Conservation (phyloP, 2,329 filamentous ascomycete species). For the Leptographium lundbergii region DNA sequence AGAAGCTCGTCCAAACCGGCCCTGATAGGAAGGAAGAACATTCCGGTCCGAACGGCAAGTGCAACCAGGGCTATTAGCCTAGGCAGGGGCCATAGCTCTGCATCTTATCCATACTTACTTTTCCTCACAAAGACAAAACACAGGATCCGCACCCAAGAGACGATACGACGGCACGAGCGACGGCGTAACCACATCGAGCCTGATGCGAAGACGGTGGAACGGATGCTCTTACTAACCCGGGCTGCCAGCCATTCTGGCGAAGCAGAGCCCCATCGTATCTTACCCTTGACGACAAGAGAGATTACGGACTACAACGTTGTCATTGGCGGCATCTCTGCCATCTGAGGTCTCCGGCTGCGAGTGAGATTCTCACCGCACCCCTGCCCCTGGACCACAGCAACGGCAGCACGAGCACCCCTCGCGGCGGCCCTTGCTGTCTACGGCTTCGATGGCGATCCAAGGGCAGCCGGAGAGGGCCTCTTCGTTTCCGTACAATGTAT, state of each 20-base stretch:
- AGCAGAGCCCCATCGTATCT: background rate
- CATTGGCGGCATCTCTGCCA: background rate
- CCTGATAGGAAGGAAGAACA: background rate
- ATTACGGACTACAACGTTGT: background rate
- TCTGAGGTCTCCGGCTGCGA: background rate
- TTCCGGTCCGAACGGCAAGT: background rate
- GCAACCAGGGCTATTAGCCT: background rate
- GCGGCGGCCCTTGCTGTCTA: background rate
- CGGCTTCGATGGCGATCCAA: background rate
- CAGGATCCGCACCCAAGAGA: background rate
- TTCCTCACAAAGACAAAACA: background rate
- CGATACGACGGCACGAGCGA: background rate
- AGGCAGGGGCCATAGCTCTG: background rate
- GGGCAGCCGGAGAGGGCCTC: background rate
- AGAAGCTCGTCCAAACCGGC: background rate
- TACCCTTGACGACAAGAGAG: background rate
- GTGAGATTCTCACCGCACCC: background rate
- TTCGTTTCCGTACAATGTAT: slow-evolving; percentile 1
- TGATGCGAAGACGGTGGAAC: too few relatives aligned
- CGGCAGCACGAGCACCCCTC: background rate
- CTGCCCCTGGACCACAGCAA: background rate
- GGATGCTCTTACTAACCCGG: too few relatives aligned
- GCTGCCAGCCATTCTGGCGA: background rate
- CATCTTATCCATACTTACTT: too few relatives aligned
- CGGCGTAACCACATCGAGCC: too few relatives aligned